Evolutionary conservation across 73 alveolate genomes (phyloP).

Genomic region (Tetrahymena thermophila): DNA sequence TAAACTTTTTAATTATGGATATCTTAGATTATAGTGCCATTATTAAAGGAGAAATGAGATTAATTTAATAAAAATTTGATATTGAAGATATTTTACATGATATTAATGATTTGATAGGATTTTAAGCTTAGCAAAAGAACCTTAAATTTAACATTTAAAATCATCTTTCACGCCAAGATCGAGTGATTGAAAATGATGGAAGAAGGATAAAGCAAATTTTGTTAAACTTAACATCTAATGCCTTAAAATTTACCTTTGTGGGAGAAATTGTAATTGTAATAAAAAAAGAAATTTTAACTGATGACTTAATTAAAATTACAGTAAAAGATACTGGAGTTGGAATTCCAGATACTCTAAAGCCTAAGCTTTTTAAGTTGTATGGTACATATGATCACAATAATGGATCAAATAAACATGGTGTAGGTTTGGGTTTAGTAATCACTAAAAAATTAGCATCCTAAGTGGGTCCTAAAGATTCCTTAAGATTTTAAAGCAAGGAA

Average conservation of each 20-base stretch:
- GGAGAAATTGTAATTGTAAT: slow-evolving; percentile 12
- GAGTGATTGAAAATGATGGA: slow-evolving; percentile 22
- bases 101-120: slow-evolving; percentile 21
- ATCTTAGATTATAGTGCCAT: slow-evolving; percentile 28
- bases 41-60: slow-evolving; percentile 15
- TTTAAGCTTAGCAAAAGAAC: slow-evolving; percentile 32
- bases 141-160: slow-evolving; percentile 3
- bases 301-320: slow-evolving; percentile 11
- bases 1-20: slow-evolving; percentile 24
- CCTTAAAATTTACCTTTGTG: slow-evolving; percentile 46
- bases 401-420: slow-evolving; percentile 20
- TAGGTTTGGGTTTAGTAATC: slow-evolving; percentile 35
- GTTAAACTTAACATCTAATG: slow-evolving; percentile 49
- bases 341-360: slow-evolving; percentile 24
- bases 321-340: slow-evolving; percentile 43
- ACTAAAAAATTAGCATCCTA: slow-evolving; percentile 21
- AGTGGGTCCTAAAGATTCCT: slow-evolving; percentile 27
- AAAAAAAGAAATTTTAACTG: not conserved
- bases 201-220: slow-evolving; percentile 44
- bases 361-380: slow-evolving; percentile 34
- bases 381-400: slow-evolving; percentile 25
- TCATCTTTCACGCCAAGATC: not conserved
- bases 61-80: slow-evolving; percentile 7
- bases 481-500: slow-evolving; percentile 18
- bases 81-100: slow-evolving; percentile 22